Percentiles rank a stretch among this genome's conserved stretches.
Conservation (phyloP, 805 yeast species). For the Ogataea siamensis region DNA sequence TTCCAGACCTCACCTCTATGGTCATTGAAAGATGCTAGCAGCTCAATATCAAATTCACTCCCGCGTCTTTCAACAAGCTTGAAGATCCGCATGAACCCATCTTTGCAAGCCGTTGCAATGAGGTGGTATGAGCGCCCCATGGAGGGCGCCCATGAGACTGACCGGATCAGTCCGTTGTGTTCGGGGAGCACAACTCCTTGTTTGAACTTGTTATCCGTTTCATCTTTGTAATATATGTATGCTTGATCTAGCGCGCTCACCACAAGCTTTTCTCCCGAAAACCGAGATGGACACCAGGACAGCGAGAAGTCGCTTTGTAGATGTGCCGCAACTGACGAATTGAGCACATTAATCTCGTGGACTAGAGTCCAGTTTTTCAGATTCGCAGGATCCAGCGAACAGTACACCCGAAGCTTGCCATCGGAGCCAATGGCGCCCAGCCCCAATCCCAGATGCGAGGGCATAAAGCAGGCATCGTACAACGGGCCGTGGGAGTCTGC, state of each 20-base stretch:
- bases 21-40: constrained; percentile 32
- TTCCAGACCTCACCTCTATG: constrained; percentile 75
- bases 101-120: constrained; percentile 94
- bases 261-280: constrained; percentile 74
- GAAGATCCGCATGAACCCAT: constrained; percentile 86
- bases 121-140: constrained; percentile 88
- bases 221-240: constrained; percentile 57
- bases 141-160: constrained; percentile 94
- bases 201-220: constrained; percentile 46
- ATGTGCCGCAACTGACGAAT: constrained; percentile 72
- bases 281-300: constrained; percentile 89
- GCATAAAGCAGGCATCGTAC: constrained; percentile 88
- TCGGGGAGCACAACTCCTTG: constrained; percentile 71
- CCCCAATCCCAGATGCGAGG: constrained; percentile 75
- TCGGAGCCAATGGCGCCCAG: constrained; percentile 88
- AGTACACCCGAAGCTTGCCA: constrained; percentile 81
- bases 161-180: constrained; percentile 81
- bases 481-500: constrained; percentile 88
- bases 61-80: constrained; percentile 52
- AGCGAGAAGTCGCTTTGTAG: constrained; percentile 82
- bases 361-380: constrained; percentile 77
- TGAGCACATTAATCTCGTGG: constrained; percentile 64
- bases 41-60: constrained; percentile 23
- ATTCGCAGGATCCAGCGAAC: constrained; percentile 87
- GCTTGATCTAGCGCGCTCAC: constrained; percentile 89